phyloP scores from a whole-genome alignment of 2,329 filamentous ascomycete genomes.

The Blastomyces parvus region DNA sequence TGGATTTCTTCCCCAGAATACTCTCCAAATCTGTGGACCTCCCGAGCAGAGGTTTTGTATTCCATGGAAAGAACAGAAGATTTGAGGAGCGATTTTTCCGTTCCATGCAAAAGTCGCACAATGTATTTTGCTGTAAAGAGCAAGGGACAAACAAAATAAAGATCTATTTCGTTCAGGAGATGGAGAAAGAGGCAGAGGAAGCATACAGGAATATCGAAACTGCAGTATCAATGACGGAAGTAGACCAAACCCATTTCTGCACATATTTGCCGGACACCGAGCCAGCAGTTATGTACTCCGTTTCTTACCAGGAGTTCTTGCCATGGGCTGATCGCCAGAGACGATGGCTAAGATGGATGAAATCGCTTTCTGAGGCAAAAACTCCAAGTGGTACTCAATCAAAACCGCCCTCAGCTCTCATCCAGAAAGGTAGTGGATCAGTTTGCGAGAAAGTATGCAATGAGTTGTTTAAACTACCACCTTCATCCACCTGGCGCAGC shows the following conservation, averaged over 20 bases:
- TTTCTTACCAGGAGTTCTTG: slow-evolving; percentile 19
- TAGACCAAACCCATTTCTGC: slow-evolving; percentile 23
- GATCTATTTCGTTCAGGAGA: slow-evolving; percentile 28
- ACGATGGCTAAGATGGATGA: slow-evolving; percentile 33
- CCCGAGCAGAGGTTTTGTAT: slow-evolving; percentile 14
- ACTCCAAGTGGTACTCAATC: slow-evolving; percentile 10
- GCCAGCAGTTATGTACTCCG: slow-evolving; percentile 20
- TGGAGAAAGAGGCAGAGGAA: slow-evolving; percentile 24
- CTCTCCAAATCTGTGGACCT: slow-evolving; percentile 24
- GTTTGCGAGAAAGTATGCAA: slow-evolving; percentile 12
- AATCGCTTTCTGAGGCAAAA: slow-evolving; percentile 20
- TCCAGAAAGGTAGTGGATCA: slow-evolving; percentile 8
- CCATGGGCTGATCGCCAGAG: slow-evolving; percentile 27
- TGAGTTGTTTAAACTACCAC: slow-evolving; percentile 8
- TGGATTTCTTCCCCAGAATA: slow-evolving; percentile 25
- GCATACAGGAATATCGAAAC: slow-evolving; percentile 29
- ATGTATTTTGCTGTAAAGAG: slow-evolving; percentile 23
- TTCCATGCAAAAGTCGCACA: slow-evolving; percentile 27
- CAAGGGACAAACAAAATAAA: slow-evolving; percentile 17
- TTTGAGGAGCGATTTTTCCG: slow-evolving; percentile 24
- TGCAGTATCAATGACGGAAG: slow-evolving; percentile 19
- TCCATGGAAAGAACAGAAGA: slow-evolving; percentile 14
- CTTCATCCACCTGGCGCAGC: not conserved
- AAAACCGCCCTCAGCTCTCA: slow-evolving; percentile 11
- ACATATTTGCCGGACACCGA: slow-evolving; percentile 28